Conservation (phyloP, 306 rosid genomes). For the Myrica gale region DNA sequence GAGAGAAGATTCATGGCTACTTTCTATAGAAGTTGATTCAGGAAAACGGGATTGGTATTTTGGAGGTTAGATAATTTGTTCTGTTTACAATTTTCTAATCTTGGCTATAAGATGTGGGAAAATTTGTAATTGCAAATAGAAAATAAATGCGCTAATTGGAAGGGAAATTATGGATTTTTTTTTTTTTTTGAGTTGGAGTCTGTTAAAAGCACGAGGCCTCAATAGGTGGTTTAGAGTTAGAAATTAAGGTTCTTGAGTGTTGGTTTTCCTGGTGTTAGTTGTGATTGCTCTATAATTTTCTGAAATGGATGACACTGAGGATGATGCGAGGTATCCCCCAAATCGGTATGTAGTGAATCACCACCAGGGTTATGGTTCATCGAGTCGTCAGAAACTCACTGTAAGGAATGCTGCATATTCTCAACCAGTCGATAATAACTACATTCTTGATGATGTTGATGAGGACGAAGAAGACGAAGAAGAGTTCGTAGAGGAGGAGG, state of each 20-base stretch:
- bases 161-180: background rate
- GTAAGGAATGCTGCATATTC: slow-evolving; percentile 42
- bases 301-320: slow-evolving; percentile 74
- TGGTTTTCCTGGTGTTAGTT: slow-evolving; percentile 27
- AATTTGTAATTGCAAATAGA: slow-evolving; percentile 7
- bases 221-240: slow-evolving; percentile 20
- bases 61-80: background rate
- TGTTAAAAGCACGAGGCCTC: background rate
- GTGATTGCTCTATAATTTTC: slow-evolving; percentile 20
- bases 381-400: slow-evolving; percentile 38
- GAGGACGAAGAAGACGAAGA: slow-evolving; percentile 48
- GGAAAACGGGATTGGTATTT: too few relatives aligned
- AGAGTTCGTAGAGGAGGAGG: slow-evolving; percentile 46
- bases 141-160: background rate
- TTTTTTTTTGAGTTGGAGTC: slow-evolving; percentile 1
- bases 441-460: slow-evolving; percentile 41
- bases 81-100: background rate
- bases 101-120: background rate
- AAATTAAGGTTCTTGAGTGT: background rate
- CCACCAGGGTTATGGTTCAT: slow-evolving; percentile 53
- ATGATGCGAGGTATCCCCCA: slow-evolving; percentile 54
- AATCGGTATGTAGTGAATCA: slow-evolving; percentile 41
- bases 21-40: slow-evolving; percentile 11
- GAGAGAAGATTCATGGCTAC: slow-evolving; percentile 1
- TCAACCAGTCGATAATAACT: slow-evolving; percentile 36